Percentiles rank a stretch among this genome's conserved stretches.
phyloP scores from a whole-genome alignment of 2,329 filamentous ascomycete genomes.

The Monilinia fructicola region DNA sequence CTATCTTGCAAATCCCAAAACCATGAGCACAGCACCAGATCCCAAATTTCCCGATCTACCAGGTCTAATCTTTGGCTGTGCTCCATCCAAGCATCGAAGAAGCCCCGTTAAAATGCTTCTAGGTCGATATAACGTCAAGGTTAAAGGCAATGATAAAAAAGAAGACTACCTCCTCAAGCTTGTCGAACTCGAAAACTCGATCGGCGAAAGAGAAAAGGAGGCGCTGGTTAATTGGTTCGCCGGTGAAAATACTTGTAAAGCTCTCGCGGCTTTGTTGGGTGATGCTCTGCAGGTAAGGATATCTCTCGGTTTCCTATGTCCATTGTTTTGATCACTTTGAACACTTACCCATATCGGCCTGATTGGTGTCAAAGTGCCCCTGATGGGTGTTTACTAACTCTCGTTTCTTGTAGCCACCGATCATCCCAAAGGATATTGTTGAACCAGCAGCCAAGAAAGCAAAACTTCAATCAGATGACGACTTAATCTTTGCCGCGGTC shows the following conservation, averaged over 20 bases:
- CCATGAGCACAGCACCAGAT: neutral
- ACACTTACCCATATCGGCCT: too few species aligned
- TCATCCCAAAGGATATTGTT: neutral
- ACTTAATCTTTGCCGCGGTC: neutral
- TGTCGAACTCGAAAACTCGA: neutral
- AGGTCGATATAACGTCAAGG: neutral
- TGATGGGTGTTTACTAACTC: neutral
- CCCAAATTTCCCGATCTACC: conserved; percentile 4
- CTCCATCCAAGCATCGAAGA: neutral
- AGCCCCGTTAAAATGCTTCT: neutral
- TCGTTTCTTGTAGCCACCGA: neutral
- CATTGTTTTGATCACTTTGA: too few species aligned
- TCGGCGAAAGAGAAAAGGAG: conserved; percentile 8
- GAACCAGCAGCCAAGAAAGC: neutral
- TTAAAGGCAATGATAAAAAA: neutral
- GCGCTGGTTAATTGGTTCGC: conserved; percentile 7
- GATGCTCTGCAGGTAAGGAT: neutral
- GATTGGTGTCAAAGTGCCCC: too few species aligned
- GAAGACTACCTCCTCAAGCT: neutral
- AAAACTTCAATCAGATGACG: neutral
- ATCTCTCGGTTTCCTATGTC: too few species aligned
- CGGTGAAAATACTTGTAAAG: neutral
- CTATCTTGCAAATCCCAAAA: neutral
- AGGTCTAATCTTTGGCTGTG: neutral
- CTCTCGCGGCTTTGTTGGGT: neutral